These are phyloP conservation scores for Jimgerdemannia flammicorona DNA, from an alignment of 192 early-diverging fungal genomes.

Conservation along the genomic window DNA sequence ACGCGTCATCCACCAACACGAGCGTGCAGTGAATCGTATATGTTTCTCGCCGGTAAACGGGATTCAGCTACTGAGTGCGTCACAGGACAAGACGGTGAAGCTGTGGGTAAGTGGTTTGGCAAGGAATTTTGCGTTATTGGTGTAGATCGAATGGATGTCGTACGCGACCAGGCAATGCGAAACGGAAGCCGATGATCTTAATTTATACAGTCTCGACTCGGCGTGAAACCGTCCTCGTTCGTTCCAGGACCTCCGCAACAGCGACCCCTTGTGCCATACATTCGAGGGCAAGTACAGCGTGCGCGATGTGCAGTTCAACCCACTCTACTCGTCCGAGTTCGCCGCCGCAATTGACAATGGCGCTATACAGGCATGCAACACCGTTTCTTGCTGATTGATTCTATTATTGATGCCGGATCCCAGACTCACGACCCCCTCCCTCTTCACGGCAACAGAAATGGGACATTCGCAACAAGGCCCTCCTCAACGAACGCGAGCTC, in stretches of 20 bases:
- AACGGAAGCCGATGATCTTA: background rate
- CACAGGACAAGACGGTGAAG: conserved; percentile 70
- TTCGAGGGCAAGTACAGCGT: conserved; percentile 78
- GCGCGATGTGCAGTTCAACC: conserved; percentile 77
- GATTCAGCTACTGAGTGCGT: conserved; percentile 66
- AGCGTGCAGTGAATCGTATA: conserved; percentile 72
- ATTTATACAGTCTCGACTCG: background rate
- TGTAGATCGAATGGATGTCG: too few species aligned
- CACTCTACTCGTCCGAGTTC: conserved; percentile 55
- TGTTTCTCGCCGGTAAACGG: conserved; percentile 71
- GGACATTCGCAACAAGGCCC: conserved; percentile 66
- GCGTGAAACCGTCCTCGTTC: background rate
- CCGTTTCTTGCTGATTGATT: too few species aligned
- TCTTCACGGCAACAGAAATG: conserved; percentile 51
- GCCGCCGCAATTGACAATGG: conserved; percentile 83
- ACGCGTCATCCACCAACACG: conserved; percentile 63
- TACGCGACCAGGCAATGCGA: background rate
- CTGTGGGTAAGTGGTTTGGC: conserved; percentile 57
- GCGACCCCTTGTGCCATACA: conserved; percentile 37
- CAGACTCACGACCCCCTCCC: background rate
- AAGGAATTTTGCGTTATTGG: too few species aligned
- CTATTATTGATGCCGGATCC: background rate
- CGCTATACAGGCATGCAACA: conserved; percentile 52
- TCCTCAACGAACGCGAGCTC: conserved; percentile 55
- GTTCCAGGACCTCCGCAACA: conserved; percentile 58